A percentile compares a stretch with the other conserved stretches of the same genome.
Conservation (phyloP, 1,139 yeast genomes). For the Chernovozyma aurita region DNA sequence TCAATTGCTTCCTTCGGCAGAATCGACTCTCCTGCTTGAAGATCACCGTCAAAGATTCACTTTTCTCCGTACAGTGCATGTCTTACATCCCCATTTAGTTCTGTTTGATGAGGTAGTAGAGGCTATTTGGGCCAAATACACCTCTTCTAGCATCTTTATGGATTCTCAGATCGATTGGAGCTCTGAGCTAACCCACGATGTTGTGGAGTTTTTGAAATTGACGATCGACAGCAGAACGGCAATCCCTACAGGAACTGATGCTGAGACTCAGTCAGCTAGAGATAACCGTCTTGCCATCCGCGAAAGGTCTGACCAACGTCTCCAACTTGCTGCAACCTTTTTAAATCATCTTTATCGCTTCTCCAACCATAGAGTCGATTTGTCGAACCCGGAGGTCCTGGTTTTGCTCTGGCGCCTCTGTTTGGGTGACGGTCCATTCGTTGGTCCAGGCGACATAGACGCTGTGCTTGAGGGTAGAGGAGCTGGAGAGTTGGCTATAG, state of each 20-base stretch:
- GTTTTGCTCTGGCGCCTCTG: not conserved
- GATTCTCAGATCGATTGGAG: not conserved
- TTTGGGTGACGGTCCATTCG: constrained; percentile 8
- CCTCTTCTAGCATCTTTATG: constrained; percentile 8
- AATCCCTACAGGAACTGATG: not conserved
- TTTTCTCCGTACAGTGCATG: constrained; percentile 36
- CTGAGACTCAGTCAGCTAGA: not conserved
- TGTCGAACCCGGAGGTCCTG: not conserved
- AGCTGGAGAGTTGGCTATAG: too few species aligned
- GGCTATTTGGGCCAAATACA: constrained; percentile 25
- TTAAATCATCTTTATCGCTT: constrained; percentile 24
- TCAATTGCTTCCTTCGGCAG: not conserved
- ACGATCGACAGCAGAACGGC: constrained; percentile 13
- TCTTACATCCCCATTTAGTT: constrained; percentile 27
- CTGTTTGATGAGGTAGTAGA: constrained; percentile 21
- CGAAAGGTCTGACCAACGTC: constrained; percentile 8
- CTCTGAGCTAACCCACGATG: constrained; percentile 15
- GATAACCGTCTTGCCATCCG: not conserved
- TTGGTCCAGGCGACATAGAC: constrained; percentile 25
- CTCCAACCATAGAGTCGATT: constrained; percentile 19
- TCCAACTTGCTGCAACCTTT: constrained; percentile 19
- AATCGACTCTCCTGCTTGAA: constrained; percentile 5
- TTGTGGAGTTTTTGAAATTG: constrained; percentile 26
- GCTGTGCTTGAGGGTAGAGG: constrained; percentile 14
- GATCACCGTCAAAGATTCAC: constrained; percentile 33